These are phyloP conservation scores for Rhodocollybia butyracea DNA, from an alignment of 768 basidiomycete species.

Conservation along the genomic window DNA sequence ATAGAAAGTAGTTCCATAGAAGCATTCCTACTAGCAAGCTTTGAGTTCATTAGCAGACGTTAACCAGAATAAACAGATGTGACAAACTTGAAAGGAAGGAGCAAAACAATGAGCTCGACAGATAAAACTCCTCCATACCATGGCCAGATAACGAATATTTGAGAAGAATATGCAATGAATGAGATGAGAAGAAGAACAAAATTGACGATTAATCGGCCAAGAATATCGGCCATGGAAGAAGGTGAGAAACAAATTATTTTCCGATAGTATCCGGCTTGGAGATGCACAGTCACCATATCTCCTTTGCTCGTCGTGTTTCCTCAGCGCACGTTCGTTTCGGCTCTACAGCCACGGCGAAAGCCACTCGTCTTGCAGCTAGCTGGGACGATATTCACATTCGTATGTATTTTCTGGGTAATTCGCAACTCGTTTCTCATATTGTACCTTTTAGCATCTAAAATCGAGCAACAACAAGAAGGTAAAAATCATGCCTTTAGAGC, in stretches of 20 bases:
- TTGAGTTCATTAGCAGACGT: conserved; percentile 10
- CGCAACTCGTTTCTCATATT: not conserved
- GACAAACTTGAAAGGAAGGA: conserved; percentile 89
- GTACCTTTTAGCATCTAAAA: not conserved
- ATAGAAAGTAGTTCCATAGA: conserved; percentile 86
- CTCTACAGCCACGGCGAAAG: conserved; percentile 6
- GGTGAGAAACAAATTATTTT: not conserved
- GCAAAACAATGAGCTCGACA: conserved; percentile 69
- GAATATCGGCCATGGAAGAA: conserved; percentile 35
- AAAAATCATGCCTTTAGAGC: not conserved
- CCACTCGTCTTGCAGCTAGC: conserved; percentile 16
- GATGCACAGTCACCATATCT: conserved; percentile 1
- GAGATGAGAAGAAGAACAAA: conserved; percentile 70
- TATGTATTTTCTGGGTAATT: conserved; percentile 17
- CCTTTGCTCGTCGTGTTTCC: not conserved
- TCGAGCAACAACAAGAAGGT: conserved; percentile 2
- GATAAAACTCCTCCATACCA: conserved; percentile 83
- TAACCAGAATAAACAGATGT: not conserved
- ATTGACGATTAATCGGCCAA: conserved; percentile 63
- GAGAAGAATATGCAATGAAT: conserved; percentile 84
- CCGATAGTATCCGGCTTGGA: not conserved
- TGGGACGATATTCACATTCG: conserved; percentile 30
- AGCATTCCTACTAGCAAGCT: conserved; percentile 77
- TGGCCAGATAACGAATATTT: conserved; percentile 70
- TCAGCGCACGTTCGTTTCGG: conserved; percentile 1